These are phyloP conservation scores for Melanomma pulvis-pyrius DNA, from an alignment of 495 filamentous ascomycete genomes.

Conservation along the genomic window DNA sequence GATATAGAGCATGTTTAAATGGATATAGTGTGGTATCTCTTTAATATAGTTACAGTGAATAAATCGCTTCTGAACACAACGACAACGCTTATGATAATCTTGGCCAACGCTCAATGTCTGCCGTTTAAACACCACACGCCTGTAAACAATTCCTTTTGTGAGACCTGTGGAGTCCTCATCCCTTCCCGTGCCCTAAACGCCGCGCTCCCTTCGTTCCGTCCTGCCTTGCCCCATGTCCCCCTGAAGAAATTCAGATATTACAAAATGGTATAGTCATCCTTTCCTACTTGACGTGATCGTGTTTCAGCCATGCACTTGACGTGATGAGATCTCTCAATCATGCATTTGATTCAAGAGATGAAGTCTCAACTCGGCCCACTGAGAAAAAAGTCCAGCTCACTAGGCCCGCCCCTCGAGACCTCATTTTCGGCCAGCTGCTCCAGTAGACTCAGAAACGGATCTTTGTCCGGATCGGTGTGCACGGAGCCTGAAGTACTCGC, in stretches of 20 bases:
- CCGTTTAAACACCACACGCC: background rate
- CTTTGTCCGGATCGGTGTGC: slow-evolving; percentile 59
- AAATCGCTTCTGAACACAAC: background rate
- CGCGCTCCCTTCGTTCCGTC: too few relatives aligned
- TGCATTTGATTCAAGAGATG: background rate
- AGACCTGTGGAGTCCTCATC: background rate
- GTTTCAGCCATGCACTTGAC: too few relatives aligned
- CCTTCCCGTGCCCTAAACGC: too few relatives aligned
- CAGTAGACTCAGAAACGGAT: slow-evolving; percentile 76
- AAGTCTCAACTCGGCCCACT: slow-evolving; percentile 39
- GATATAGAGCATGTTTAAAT: too few relatives aligned
- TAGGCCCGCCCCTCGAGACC: slow-evolving; percentile 58
- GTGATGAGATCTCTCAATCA: too few relatives aligned
- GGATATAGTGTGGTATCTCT: background rate
- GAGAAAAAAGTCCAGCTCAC: slow-evolving; percentile 74
- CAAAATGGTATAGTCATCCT: background rate
- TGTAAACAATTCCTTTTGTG: background rate
- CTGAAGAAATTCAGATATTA: background rate
- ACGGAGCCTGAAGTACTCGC: slow-evolving; percentile 39
- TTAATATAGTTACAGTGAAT: background rate
- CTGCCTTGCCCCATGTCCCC: background rate
- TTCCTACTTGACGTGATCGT: too few relatives aligned
- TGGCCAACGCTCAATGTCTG: background rate
- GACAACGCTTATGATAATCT: background rate
- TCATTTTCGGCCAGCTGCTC: slow-evolving; percentile 83